Conservation (phyloP, 768 basidiomycete genomes). For the Lactarius trivialis region DNA sequence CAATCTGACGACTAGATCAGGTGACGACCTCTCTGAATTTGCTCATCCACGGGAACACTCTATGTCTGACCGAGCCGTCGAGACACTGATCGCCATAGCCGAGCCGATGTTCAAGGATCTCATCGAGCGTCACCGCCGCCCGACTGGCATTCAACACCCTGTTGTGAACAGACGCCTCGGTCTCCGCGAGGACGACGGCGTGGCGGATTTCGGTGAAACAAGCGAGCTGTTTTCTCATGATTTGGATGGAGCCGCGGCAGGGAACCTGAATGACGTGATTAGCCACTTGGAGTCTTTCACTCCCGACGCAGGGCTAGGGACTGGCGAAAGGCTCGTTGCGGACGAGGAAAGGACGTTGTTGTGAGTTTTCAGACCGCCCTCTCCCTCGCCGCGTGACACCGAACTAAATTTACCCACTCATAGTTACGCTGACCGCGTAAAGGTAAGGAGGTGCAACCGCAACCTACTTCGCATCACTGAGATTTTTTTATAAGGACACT, state of each 20-base stretch:
- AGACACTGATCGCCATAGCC: slow-evolving; percentile 5
- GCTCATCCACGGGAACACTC: not conserved
- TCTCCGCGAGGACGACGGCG: slow-evolving; percentile 44
- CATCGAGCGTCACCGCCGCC: slow-evolving; percentile 31
- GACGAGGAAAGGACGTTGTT: slow-evolving; percentile 57
- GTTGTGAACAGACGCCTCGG: slow-evolving; percentile 56
- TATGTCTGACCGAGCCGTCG: not conserved
- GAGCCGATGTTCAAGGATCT: slow-evolving; percentile 5
- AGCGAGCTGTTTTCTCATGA: slow-evolving; percentile 61
- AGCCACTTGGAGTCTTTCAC: slow-evolving; percentile 60
- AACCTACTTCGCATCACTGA: not conserved
- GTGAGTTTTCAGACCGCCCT: slow-evolving; percentile 33
- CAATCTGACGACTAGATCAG: slow-evolving; percentile 30
- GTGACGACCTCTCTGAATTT: slow-evolving; percentile 43
- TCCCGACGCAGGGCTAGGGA: slow-evolving; percentile 60
- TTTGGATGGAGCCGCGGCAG: slow-evolving; percentile 47
- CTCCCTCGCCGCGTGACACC: not conserved
- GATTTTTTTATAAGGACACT: slow-evolving; percentile 46
- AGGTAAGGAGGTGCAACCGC: slow-evolving; percentile 36
- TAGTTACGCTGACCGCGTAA: slow-evolving; percentile 68
- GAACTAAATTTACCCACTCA: not conserved
- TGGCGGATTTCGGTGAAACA: slow-evolving; percentile 47
- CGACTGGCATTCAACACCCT: slow-evolving; percentile 52
- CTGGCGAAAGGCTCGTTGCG: slow-evolving; percentile 60
- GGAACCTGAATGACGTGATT: slow-evolving; percentile 65